phyloP scores from a whole-genome alignment of 352 stramenopile genomes.

The Pythium brachiatum region DNA sequence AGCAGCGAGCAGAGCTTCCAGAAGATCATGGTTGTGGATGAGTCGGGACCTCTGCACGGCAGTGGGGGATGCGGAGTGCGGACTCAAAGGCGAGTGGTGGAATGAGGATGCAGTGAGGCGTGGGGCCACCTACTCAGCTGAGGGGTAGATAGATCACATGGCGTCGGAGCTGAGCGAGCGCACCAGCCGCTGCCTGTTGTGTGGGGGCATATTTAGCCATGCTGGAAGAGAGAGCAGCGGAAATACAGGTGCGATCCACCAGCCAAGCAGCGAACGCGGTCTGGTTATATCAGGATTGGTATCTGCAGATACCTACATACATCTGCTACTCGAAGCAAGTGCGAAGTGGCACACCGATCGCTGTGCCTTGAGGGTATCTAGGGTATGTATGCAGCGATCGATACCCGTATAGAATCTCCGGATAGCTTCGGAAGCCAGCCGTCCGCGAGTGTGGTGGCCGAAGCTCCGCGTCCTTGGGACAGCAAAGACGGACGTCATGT shows the following conservation, averaged over 20 bases:
- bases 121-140: neutral
- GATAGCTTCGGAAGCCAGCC: neutral
- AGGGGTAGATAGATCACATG: neutral
- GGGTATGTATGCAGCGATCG: too few species aligned
- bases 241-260: neutral
- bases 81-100: neutral
- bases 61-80: neutral
- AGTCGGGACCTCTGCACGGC: neutral
- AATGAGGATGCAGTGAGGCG: neutral
- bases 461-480: neutral
- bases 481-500: neutral
- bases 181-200: neutral
- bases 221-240: neutral
- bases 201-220: constrained; percentile 1
- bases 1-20: constrained; percentile 2
- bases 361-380: too few species aligned
- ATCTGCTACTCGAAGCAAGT: too few species aligned
- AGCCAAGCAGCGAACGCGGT: neutral
- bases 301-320: too few species aligned
- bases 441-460: neutral
- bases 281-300: too few species aligned
- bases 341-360: too few species aligned
- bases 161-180: neutral
- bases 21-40: neutral
- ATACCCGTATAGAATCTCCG: neutral